Conservation (phyloP, 306 rosid genomes). For the Geum urbanum region DNA sequence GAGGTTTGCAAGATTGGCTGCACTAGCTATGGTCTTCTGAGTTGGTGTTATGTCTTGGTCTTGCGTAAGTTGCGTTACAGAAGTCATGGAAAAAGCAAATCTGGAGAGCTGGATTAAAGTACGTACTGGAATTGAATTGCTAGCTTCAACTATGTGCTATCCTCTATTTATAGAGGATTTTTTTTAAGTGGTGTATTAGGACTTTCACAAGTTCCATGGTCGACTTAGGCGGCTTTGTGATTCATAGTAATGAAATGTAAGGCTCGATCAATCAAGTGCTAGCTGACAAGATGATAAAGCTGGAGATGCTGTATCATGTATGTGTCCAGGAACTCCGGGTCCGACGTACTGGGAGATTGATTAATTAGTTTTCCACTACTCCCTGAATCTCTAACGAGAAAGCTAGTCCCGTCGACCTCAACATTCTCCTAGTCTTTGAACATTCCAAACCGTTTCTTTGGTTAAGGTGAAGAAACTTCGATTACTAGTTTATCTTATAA, state of each 20-base stretch:
- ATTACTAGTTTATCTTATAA: neutral
- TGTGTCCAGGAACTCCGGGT: neutral
- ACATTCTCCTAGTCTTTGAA: neutral
- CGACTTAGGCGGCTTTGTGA: neutral
- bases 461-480: neutral
- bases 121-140: neutral
- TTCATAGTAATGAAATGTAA: neutral
- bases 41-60: neutral
- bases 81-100: neutral
- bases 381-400: neutral
- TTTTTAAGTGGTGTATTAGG: neutral
- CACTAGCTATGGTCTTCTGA: conserved; percentile 30
- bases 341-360: no score
- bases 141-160: no score
- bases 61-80: neutral
- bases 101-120: neutral
- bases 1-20: conserved; percentile 35
- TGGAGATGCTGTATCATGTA: neutral
- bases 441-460: neutral
- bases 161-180: neutral
- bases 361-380: neutral
- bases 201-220: neutral
- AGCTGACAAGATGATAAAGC: neutral
- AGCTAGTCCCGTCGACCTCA: no score
- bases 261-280: neutral